phyloP scores from a whole-genome alignment of 2,329 filamentous ascomycete genomes.

The Trichoderma sp. region DNA sequence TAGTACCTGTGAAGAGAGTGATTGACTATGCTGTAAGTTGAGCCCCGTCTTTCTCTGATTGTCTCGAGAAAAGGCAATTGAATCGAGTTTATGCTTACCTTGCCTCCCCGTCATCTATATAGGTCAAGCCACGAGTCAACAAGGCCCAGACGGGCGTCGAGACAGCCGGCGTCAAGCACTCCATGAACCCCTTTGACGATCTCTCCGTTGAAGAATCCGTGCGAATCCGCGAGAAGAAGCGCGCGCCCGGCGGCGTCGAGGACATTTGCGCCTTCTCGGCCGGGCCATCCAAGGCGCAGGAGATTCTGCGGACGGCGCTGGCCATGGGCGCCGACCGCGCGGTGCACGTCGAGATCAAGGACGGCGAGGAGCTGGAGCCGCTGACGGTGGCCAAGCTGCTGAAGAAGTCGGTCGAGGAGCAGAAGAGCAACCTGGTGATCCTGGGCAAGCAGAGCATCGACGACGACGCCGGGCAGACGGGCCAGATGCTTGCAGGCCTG shows the following conservation, averaged over 20 bases:
- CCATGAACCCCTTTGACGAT: slow-evolving; percentile 99
- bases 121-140: slow-evolving; percentile 72
- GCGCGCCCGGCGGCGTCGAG: slow-evolving; percentile 71
- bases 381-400: slow-evolving; percentile 91
- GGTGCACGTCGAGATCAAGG: slow-evolving; percentile 81
- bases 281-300: slow-evolving; percentile 82
- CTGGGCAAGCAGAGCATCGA: slow-evolving; percentile 98
- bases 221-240: slow-evolving; percentile 85
- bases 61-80: slow-evolving; percentile 2
- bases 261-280: slow-evolving; percentile 91
- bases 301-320: slow-evolving; percentile 93
- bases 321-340: slow-evolving; percentile 95
- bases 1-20: slow-evolving; percentile 80
- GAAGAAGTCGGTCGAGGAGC: slow-evolving; percentile 73
- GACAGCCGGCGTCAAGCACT: slow-evolving; percentile 91
- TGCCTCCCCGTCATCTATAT: slow-evolving; percentile 1
- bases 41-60: not conserved
- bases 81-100: slow-evolving; percentile 20
- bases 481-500: slow-evolving; percentile 94
- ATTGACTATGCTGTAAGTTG: slow-evolving; percentile 80
- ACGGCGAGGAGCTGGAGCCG: slow-evolving; percentile 79
- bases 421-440: slow-evolving; percentile 89
- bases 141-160: slow-evolving; percentile 83
- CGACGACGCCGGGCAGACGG: slow-evolving; percentile 92
- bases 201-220: slow-evolving; percentile 96